Evolutionary conservation across 768 basidiomycete species (phyloP).

Genomic region (Termitomyces sp.): DNA sequence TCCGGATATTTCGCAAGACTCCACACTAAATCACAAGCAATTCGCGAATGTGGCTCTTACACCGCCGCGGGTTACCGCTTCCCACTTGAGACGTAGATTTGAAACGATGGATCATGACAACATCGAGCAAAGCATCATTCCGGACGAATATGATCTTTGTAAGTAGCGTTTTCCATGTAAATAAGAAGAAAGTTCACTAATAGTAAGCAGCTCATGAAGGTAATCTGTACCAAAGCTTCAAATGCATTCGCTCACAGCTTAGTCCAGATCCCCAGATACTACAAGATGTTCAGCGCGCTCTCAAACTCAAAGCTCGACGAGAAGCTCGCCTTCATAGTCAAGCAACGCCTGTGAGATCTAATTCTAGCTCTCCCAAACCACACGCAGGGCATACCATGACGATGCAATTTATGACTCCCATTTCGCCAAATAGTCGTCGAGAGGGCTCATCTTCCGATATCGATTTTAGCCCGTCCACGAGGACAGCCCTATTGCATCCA

Average conservation of each 20-base stretch:
- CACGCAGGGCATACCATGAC: slow-evolving; percentile 22
- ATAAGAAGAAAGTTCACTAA: slow-evolving; percentile 4
- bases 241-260: neutral
- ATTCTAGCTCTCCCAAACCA: slow-evolving; percentile 12
- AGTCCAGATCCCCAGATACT: slow-evolving; percentile 68
- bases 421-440: slow-evolving; percentile 22
- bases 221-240: slow-evolving; percentile 24
- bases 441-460: slow-evolving; percentile 40
- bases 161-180: slow-evolving; percentile 22
- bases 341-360: slow-evolving; percentile 13
- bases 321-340: slow-evolving; percentile 52
- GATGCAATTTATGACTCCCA: slow-evolving; percentile 23
- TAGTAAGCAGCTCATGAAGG: slow-evolving; percentile 63
- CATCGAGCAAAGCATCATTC: slow-evolving; percentile 34
- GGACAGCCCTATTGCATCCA: slow-evolving; percentile 44
- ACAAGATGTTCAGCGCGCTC: slow-evolving; percentile 73
- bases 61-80: slow-evolving; percentile 6
- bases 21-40: slow-evolving; percentile 4
- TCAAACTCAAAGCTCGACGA: slow-evolving; percentile 68
- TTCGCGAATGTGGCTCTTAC: slow-evolving; percentile 3
- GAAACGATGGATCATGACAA: slow-evolving; percentile 7
- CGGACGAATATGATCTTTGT: slow-evolving; percentile 79
- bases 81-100: slow-evolving; percentile 1
- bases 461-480: slow-evolving; percentile 67
- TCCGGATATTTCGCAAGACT: slow-evolving; percentile 4